Conservation (phyloP, 345 rosid species). For the Laguncularia racemosa region DNA sequence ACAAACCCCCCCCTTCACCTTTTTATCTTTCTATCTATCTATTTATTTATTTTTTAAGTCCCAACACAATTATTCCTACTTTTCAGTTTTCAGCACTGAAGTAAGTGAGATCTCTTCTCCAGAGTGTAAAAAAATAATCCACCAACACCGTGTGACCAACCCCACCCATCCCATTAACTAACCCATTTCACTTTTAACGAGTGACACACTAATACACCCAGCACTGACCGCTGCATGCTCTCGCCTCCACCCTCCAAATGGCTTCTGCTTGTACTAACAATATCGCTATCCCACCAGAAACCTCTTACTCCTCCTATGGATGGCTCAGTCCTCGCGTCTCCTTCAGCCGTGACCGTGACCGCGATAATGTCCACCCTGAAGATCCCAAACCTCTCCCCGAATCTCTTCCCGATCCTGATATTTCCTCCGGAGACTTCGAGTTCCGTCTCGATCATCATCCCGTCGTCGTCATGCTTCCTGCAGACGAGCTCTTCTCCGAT, state of each 20-base stretch:
- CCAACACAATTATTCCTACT: no score
- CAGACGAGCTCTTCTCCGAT: conserved; percentile 84
- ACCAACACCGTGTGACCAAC: no score
- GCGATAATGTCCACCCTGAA: conserved; percentile 18
- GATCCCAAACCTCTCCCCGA: conserved; percentile 5
- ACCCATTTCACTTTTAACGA: no score
- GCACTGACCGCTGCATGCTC: conserved; percentile 13
- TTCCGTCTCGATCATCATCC: conserved; percentile 79
- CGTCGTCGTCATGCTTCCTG: conserved; percentile 74
- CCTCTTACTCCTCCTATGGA: conserved; percentile 33
- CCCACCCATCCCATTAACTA: no score
- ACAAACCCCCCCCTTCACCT: no score
- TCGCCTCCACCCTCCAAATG: conserved; percentile 24
- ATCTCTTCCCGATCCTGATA: conserved; percentile 14
- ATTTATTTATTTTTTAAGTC: no score
- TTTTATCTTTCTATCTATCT: no score
- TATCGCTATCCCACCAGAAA: conserved; percentile 47
- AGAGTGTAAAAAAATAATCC: no score
- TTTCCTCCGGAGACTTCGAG: conserved; percentile 56
- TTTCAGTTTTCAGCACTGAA: no score
- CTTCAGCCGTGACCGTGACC: conserved; percentile 41
- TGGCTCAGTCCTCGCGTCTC: conserved; percentile 70
- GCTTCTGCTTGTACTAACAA: conserved; percentile 86
- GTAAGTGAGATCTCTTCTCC: no score
- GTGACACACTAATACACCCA: no score